Base-by-base conservation (phyloP, 805 yeast species). In the Geotrichum ghanense region DNA sequence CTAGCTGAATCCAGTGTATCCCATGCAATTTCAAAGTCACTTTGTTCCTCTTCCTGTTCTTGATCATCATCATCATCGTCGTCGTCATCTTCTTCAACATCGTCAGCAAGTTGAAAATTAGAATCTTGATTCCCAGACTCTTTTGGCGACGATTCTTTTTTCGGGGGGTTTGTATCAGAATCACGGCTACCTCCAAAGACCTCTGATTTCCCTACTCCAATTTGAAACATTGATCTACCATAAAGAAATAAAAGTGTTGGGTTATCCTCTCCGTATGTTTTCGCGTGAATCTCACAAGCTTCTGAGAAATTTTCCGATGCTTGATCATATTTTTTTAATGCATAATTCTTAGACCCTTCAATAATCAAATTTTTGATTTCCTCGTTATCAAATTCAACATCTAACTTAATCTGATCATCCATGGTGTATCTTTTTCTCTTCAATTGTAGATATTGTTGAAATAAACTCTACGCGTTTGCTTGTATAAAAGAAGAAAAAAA, bases 21-120 rank as follows among this genome's bases (percentile, higher is more conserved):
- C 92, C 95, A 84, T 0, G 96, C 95, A 16, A 81, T 76, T 59
- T 83, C 94, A 57, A 90, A 85, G 56, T 83, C 95, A 16, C 78
- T 72, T 52, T 79, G 83, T 37, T 76, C 75, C 25, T 62, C 75
- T 14, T 45, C 52, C 6, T 55, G 64, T 12, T 56, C 62, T 9
- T 50, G 57, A 9, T 52, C 60, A 9, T 45, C 52, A 3, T 56
- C 60, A 2, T 57, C 61, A 2, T 47, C 59, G 5, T 51, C 57
- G 24, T 42, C 65, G 3, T 53, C 60, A 2, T 51, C 55, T 39
- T 47, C 56, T 14, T 48, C 51, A 3, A 49, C 51, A 6, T 31
- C 43, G 26, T 47, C 50, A 44, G 45, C 53, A 39, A 53, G 49
- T 22, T 53, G 50, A 26, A 48, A 56, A 43, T 53, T 45, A 40